Percentiles rank a stretch among this genome's conserved stretches.
These are phyloP conservation scores for Fusarium ramigenum DNA, from an alignment of 2,329 filamentous ascomycete genomes.

Conservation along the genomic window DNA sequence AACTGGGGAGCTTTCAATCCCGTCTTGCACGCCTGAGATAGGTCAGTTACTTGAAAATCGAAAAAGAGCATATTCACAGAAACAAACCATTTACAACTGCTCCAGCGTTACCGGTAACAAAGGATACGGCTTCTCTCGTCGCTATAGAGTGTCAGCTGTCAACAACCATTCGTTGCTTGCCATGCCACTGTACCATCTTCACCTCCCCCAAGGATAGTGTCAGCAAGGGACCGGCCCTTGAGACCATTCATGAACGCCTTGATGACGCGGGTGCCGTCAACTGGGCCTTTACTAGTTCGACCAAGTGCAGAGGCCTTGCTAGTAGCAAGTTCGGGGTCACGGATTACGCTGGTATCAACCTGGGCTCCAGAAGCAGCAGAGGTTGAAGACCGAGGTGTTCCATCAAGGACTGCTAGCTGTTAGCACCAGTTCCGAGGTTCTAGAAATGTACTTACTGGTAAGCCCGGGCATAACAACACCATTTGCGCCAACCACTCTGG, in stretches of 20 bases:
- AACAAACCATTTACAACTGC: not conserved
- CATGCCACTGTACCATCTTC: not conserved
- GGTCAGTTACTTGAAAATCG: not conserved
- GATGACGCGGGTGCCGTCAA: not conserved
- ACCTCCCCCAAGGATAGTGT: not conserved
- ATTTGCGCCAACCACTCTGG: conserved; percentile 5
- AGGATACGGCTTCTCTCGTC: not conserved
- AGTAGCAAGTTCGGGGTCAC: not conserved
- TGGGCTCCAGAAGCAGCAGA: not conserved
- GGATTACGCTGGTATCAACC: conserved; percentile 6
- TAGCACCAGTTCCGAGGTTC: not conserved
- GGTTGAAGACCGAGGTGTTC: not conserved
- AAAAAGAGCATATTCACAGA: not conserved
- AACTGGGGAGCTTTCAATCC: not conserved
- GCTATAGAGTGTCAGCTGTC: not conserved
- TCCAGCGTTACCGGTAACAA: conserved; percentile 3
- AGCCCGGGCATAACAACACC: conserved; percentile 5
- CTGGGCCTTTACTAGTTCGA: conserved; percentile 1
- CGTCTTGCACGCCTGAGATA: not conserved
- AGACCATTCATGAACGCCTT: not conserved
- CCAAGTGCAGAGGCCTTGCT: not conserved
- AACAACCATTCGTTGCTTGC: not conserved
- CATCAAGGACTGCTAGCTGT: not conserved
- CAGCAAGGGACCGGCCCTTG: not conserved
- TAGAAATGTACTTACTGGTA: not conserved